A percentile compares a stretch with the other conserved stretches of the same genome.
phyloP scores from a whole-genome alignment of 345 rosid species.

The Eucalyptus curtisii region DNA sequence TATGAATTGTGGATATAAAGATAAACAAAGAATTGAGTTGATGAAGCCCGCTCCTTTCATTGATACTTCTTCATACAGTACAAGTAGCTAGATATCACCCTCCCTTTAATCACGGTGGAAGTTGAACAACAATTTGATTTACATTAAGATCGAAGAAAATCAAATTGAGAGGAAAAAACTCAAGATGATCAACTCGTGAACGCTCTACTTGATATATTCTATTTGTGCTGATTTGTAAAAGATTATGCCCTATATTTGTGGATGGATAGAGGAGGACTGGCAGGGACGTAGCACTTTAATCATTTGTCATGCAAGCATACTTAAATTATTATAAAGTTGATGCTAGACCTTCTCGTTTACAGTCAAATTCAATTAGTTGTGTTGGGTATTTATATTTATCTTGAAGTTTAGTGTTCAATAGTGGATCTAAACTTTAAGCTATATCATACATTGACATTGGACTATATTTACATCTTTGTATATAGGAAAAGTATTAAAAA shows the following conservation, averaged over 20 bases:
- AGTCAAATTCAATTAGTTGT: neutral
- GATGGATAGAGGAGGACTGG: neutral
- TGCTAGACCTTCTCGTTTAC: neutral
- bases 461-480: too few species aligned
- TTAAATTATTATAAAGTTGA: neutral
- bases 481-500: too few species aligned
- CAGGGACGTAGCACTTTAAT: neutral
- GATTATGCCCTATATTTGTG: neutral
- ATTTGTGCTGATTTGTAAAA: neutral
- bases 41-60: neutral
- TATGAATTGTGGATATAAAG: neutral
- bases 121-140: neutral
- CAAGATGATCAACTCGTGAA: neutral
- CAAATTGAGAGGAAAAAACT: neutral
- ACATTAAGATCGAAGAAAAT: neutral
- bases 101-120: neutral
- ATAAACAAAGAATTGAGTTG: neutral
- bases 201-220: neutral
- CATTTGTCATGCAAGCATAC: neutral
- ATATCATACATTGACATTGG: neutral
- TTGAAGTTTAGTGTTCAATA: neutral
- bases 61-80: neutral
- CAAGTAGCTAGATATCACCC: neutral
- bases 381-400: neutral
- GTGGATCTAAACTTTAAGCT: neutral